Percentiles rank a stretch among this genome's conserved stretches.
These are phyloP conservation scores for Rosa hybrid DNA, from an alignment of 331 rosid species.

Conservation along the genomic window DNA sequence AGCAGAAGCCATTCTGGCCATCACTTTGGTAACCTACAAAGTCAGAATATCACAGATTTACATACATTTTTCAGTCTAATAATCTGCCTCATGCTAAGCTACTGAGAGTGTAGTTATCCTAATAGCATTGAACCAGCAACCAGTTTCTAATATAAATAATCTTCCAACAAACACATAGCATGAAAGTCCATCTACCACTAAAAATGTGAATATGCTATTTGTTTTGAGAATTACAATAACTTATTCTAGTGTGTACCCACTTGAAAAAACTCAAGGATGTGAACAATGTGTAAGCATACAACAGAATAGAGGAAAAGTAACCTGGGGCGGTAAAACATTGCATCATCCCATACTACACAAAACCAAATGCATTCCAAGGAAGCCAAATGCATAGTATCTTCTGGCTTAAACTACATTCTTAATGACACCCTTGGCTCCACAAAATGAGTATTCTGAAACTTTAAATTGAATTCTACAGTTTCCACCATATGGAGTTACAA, in stretches of 20 bases:
- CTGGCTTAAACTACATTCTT: neutral
- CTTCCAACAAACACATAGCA: neutral
- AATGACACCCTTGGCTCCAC: neutral
- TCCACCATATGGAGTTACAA: neutral
- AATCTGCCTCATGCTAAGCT: neutral
- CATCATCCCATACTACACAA: neutral
- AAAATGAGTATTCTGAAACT: neutral
- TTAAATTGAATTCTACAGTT: neutral
- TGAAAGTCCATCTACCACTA: neutral
- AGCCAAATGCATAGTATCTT: neutral
- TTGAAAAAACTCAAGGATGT: neutral
- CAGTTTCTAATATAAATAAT: neutral
- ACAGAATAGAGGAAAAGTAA: no score
- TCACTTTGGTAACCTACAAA: constrained; percentile 76
- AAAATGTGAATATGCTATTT: neutral
- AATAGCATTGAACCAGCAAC: neutral
- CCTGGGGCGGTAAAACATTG: neutral
- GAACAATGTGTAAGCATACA: no score
- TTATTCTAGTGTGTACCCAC: neutral
- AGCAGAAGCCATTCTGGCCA: constrained; percentile 68
- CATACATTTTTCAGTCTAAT: neutral
- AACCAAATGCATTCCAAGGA: neutral
- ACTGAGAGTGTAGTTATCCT: neutral
- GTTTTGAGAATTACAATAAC: neutral
- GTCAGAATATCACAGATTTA: neutral